Base-by-base conservation (phyloP, 306 rosid genomes). In the Rubus parviflorus region DNA sequence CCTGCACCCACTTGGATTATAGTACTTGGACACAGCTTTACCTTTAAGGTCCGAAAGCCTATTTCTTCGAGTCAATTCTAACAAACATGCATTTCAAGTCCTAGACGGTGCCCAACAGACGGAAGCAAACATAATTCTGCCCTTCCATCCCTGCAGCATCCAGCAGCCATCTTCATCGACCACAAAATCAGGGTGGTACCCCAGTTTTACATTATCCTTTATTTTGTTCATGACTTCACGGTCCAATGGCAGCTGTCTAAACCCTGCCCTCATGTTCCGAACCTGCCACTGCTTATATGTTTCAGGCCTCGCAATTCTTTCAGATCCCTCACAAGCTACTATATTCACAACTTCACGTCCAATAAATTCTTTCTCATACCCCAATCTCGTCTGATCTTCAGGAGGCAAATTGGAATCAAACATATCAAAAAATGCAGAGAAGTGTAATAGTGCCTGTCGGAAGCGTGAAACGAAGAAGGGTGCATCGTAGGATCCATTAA, bases 131-230 rank as follows among this genome's bases (percentile, higher is more conserved):
- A 85, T 38, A 40, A 84, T 81, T 68, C 93, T 48, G 1, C 93
- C 93, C 85, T 85, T 92, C 97, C 93, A 92, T 61, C 97, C 87
- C 38, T 85, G 93, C 0, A 89, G 83, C 88, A 92, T 30, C 97
- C 95, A 92, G 10, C 83, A 42, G 6, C 68, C 54, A 47, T 84
- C 90, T 63, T 84, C 83, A 60, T 84, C 88, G 15, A 87, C 63
- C 45, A 77, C 74, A 79, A 82, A 89, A 62, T 89, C 84, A 9
- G 75, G 70, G 62, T 85, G 85, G 68, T 85, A 81, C 46, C 68
- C 73, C 73, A 70, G 48, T 68, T 70, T 84, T 77, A 89, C 75
- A 60, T 81, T 76, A 16, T 8, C 73, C 76, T n/a, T 79, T 3
- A 86, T 51, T 10, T 8, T 70, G 30, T 71, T 22, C 77, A 92